Evolutionary conservation across 2,329 filamentous ascomycete species (phyloP).

Genomic region (Coniochaeta sp.): DNA sequence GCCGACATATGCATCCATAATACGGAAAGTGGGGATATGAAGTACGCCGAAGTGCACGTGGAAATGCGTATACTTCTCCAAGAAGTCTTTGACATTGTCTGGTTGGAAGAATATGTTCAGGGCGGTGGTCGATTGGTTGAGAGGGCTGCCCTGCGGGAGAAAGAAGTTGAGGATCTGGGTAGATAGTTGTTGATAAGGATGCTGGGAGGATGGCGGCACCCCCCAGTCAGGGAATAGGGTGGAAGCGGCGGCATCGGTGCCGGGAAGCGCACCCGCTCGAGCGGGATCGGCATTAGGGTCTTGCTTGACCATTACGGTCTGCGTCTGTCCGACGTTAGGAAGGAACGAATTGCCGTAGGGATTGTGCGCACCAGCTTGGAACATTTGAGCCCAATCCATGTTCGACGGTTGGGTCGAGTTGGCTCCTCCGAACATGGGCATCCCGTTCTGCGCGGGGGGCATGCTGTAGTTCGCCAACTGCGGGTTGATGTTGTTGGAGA

Average conservation of each 20-base stretch:
- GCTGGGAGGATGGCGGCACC: slow-evolving; percentile 35
- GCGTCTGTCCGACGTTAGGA: slow-evolving; percentile 61
- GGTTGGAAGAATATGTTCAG: slow-evolving; percentile 57
- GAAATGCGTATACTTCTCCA: slow-evolving; percentile 65
- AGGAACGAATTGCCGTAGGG: slow-evolving; percentile 56
- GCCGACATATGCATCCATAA: slow-evolving; percentile 58
- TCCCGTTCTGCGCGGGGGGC: slow-evolving; percentile 52
- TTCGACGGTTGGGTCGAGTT: slow-evolving; percentile 54
- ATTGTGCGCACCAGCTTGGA: slow-evolving; percentile 64
- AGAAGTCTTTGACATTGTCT: slow-evolving; percentile 63
- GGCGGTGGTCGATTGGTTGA: slow-evolving; percentile 41
- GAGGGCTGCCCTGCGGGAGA: slow-evolving; percentile 48
- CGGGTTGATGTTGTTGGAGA: slow-evolving; percentile 50
- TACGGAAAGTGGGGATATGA: slow-evolving; percentile 64
- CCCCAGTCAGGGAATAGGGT: slow-evolving; percentile 44
- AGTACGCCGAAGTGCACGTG: slow-evolving; percentile 68
- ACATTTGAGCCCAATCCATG: slow-evolving; percentile 74
- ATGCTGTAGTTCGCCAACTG: slow-evolving; percentile 59
- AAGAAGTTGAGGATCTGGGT: slow-evolving; percentile 50
- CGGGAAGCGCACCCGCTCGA: slow-evolving; percentile 36
- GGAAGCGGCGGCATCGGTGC: slow-evolving; percentile 33
- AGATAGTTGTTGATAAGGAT: slow-evolving; percentile 47
- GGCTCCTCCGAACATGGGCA: slow-evolving; percentile 55
- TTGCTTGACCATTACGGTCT: slow-evolving; percentile 58
- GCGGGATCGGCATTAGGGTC: slow-evolving; percentile 52